phyloP scores from a whole-genome alignment of 768 basidiomycete species.

The Amanita molliuscula region DNA sequence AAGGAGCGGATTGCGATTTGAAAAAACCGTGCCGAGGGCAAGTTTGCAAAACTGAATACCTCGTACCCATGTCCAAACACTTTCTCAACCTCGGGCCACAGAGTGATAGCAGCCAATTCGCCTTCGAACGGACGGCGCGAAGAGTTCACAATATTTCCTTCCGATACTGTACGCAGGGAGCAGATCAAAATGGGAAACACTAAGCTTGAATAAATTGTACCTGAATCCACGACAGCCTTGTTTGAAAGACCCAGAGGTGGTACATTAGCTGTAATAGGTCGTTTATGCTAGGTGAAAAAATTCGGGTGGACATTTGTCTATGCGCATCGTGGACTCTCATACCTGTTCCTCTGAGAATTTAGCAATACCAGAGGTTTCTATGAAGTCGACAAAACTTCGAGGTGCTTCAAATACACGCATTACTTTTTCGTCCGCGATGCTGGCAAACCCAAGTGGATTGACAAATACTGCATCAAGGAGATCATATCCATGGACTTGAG shows the following conservation, averaged over 20 bases:
- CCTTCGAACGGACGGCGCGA: conserved; percentile 72
- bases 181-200: not conserved
- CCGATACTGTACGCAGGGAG: conserved; percentile 1
- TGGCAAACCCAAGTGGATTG: conserved; percentile 68
- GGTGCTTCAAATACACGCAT: conserved; percentile 91
- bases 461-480: conserved; percentile 74
- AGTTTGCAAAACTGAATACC: conserved; percentile 27
- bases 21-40: not conserved
- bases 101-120: conserved; percentile 74
- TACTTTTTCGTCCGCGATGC: conserved; percentile 95
- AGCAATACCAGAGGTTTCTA: conserved; percentile 41
- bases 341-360: conserved; percentile 44
- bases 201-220: conserved; percentile 22
- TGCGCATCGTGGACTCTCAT: conserved; percentile 8
- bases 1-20: not conserved
- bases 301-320: not conserved
- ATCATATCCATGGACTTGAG: conserved; percentile 97
- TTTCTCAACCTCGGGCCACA: conserved; percentile 97
- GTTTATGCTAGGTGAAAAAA: conserved; percentile 28
- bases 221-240: conserved; percentile 63
- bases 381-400: conserved; percentile 57
- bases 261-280: conserved; percentile 77
- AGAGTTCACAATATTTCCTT: conserved; percentile 1
- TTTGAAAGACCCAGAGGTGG: conserved; percentile 94
- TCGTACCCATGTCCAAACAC: conserved; percentile 98